Percentiles rank a stretch among this genome's conserved stretches.
Conservation (phyloP, 495 filamentous ascomycete species). For the Aspergillus incahuasiensis region DNA sequence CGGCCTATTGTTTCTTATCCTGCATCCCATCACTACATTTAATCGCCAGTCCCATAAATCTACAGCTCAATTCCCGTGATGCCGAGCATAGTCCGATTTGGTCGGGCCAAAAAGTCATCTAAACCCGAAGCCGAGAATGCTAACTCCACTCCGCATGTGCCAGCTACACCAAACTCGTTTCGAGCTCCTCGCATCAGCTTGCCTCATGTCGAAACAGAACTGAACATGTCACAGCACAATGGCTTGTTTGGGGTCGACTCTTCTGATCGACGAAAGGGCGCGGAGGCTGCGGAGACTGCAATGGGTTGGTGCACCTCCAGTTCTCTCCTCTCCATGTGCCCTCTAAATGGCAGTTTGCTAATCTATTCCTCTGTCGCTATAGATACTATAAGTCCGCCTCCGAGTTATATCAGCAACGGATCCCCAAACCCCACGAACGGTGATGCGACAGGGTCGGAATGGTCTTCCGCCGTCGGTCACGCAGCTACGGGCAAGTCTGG, state of each 20-base stretch:
- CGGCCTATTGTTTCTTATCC: neutral
- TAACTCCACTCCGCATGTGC: slow-evolving; percentile 23
- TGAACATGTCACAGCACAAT: slow-evolving; percentile 46
- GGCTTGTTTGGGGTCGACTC: slow-evolving; percentile 31
- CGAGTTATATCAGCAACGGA: slow-evolving; percentile 17
- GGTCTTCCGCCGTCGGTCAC: slow-evolving; percentile 73
- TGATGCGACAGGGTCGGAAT: slow-evolving; percentile 44
- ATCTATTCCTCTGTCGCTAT: slow-evolving; percentile 1
- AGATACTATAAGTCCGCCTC: slow-evolving; percentile 23
- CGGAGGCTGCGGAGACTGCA: slow-evolving; percentile 8
- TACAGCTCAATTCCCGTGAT: slow-evolving; percentile 11
- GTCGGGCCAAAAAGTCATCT: slow-evolving; percentile 25
- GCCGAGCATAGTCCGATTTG: slow-evolving; percentile 28
- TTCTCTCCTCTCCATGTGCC: neutral
- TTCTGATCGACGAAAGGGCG: slow-evolving; percentile 16
- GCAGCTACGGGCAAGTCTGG: slow-evolving; percentile 84
- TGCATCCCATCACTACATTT: slow-evolving; percentile 2
- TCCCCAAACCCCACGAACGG: slow-evolving; percentile 24
- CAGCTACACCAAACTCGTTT: slow-evolving; percentile 20
- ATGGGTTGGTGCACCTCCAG: slow-evolving; percentile 24
- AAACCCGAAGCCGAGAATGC: slow-evolving; percentile 24
- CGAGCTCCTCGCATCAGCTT: slow-evolving; percentile 39
- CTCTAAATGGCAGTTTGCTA: neutral
- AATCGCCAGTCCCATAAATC: slow-evolving; percentile 5
- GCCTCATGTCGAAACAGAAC: slow-evolving; percentile 39